Conservation (phyloP, 1,139 yeast genomes). For the Taphrina communis region DNA sequence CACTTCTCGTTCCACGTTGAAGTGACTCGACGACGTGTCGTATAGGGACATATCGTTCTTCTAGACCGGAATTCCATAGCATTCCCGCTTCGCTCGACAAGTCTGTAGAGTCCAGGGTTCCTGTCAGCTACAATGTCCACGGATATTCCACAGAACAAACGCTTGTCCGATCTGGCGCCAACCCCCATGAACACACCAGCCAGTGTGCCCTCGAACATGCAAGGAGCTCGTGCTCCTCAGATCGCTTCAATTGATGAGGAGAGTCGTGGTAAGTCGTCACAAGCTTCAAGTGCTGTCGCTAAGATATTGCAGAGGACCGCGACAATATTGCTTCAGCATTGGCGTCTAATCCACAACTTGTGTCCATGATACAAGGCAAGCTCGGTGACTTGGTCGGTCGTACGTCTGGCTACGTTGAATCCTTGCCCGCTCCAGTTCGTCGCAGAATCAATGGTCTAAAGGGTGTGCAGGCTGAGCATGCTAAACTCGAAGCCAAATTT, state of each 20-base stretch:
- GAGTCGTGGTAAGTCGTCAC: conserved; percentile 48
- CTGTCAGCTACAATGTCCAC: conserved; percentile 9
- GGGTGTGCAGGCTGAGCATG: conserved; percentile 80
- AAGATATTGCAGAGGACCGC: conserved; percentile 23
- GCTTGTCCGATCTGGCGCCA: conserved; percentile 85
- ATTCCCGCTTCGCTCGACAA: too few relatives aligned
- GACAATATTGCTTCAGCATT: conserved; percentile 55
- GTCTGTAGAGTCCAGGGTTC: neutral
- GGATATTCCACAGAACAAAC: conserved; percentile 58
- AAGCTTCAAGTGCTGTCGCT: neutral
- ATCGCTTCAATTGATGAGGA: conserved; percentile 82
- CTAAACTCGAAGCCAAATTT: conserved; percentile 85
- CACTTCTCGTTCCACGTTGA: neutral
- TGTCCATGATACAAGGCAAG: conserved; percentile 89
- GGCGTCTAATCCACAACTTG: conserved; percentile 74
- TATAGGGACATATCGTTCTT: neutral
- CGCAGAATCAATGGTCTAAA: conserved; percentile 82
- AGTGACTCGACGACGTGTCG: neutral
- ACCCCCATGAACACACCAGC: conserved; percentile 99
- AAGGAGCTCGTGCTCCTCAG: conserved; percentile 65
- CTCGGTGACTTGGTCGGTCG: conserved; percentile 83
- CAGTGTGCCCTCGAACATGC: conserved; percentile 77
- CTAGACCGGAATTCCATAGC: too few relatives aligned
- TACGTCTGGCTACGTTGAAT: conserved; percentile 82
- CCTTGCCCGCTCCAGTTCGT: conserved; percentile 74